These are phyloP conservation scores for Nicotiana sylvestris DNA, from an alignment of 257 asterid genomes.

Conservation along the genomic window DNA sequence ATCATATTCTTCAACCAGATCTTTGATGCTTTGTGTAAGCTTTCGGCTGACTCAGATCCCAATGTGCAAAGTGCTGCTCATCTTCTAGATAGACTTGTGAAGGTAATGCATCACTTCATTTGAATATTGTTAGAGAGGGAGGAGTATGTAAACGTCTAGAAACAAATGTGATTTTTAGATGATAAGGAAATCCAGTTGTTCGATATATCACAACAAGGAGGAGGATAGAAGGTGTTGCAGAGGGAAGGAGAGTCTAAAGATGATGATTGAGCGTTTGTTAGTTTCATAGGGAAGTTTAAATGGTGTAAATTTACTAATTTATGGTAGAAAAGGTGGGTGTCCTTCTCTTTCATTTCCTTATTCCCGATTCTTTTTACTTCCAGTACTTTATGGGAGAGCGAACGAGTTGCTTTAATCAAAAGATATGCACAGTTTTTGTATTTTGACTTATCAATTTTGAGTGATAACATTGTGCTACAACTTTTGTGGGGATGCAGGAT, in stretches of 20 bases:
- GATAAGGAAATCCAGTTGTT: constrained; percentile 1
- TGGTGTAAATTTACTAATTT: neutral
- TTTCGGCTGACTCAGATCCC: constrained; percentile 95
- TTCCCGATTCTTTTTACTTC: neutral
- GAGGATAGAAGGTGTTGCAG: neutral
- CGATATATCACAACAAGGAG: neutral
- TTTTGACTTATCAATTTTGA: neutral
- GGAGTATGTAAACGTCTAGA: neutral
- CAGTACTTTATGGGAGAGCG: neutral
- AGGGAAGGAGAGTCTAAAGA: constrained; percentile 1
- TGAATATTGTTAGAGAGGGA: neutral
- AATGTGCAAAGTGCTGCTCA: constrained; percentile 99
- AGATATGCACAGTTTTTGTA: neutral
- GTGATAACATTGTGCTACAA: constrained; percentile 6
- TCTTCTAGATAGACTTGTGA: constrained; percentile 97
- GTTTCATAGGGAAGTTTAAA: constrained; percentile 2
- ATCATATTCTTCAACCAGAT: constrained; percentile 94
- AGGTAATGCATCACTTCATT: constrained; percentile 37
- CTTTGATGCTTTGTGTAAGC: constrained; percentile 94
- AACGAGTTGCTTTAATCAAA: neutral
- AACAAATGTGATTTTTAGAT: neutral
- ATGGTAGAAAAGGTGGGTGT: neutral
- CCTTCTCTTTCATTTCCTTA: neutral
- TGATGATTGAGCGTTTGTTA: neutral
- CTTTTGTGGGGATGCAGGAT: constrained; percentile 57